A percentile compares a stretch with the other conserved stretches of the same genome.
phyloP scores from a whole-genome alignment of 1,284 basidiomycete species.

The Melampsora americana region DNA sequence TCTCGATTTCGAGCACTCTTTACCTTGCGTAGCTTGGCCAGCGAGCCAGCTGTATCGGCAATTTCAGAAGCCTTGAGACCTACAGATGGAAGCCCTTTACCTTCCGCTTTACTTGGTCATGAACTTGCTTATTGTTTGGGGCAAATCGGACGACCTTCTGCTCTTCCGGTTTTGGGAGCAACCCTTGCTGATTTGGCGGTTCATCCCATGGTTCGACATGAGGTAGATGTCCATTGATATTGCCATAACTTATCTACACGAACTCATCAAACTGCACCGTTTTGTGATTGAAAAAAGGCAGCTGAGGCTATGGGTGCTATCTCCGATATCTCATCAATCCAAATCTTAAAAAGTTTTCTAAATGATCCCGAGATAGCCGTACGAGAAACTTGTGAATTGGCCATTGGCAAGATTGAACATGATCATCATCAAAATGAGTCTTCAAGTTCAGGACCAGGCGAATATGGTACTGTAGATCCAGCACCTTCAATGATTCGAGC shows the following conservation, averaged over 20 bases:
- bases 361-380: slow-evolving; percentile 74
- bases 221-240: slow-evolving; percentile 59
- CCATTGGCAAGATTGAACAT: slow-evolving; percentile 90
- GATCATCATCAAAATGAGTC: slow-evolving; percentile 61
- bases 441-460: slow-evolving; percentile 54
- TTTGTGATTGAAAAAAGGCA: slow-evolving; percentile 61
- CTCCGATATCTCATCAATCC: slow-evolving; percentile 66
- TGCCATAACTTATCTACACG: background rate
- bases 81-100: slow-evolving; percentile 56
- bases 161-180: slow-evolving; percentile 73
- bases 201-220: slow-evolving; percentile 97
- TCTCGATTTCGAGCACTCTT: slow-evolving; percentile 89
- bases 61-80: slow-evolving; percentile 71
- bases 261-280: background rate
- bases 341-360: slow-evolving; percentile 70
- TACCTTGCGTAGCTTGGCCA: slow-evolving; percentile 76
- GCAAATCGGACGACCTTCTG: slow-evolving; percentile 73
- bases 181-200: slow-evolving; percentile 70
- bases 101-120: slow-evolving; percentile 89
- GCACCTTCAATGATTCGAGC: slow-evolving; percentile 66
- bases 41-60: slow-evolving; percentile 66
- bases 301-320: slow-evolving; percentile 98
- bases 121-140: slow-evolving; percentile 96
- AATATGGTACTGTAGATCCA: slow-evolving; percentile 87
- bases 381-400: slow-evolving; percentile 96